Conservation (phyloP, 2,329 filamentous ascomycete genomes). For the Celoporthe dispersa region DNA sequence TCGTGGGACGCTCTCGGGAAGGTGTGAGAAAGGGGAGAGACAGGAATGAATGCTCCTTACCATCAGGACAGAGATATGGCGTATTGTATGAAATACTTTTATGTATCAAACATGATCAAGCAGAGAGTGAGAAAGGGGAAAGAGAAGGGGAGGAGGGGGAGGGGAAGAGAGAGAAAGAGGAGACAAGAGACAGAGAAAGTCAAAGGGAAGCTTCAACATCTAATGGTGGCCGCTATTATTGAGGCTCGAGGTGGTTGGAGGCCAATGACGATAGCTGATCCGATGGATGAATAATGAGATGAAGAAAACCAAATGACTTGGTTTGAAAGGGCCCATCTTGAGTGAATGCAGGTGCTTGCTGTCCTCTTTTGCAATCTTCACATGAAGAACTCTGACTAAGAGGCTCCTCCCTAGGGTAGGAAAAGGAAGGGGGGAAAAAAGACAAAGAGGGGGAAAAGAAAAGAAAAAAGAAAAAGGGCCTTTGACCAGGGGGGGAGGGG, state of each 20-base stretch:
- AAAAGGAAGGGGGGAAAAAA: not conserved
- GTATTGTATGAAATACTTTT: conserved; percentile 26
- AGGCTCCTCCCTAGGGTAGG: not conserved
- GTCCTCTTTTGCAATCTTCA: not conserved
- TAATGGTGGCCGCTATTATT: conserved; percentile 21
- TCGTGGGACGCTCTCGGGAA: not conserved
- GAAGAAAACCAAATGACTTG: conserved; percentile 17
- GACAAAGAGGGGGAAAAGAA: not conserved
- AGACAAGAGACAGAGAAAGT: conserved; percentile 8
- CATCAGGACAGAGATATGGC: conserved; percentile 22
- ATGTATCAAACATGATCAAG: conserved; percentile 18
- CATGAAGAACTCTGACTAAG: not conserved
- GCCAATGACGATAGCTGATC: conserved; percentile 24
- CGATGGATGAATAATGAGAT: conserved; percentile 27
- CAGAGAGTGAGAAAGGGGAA: no score
- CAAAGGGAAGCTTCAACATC: conserved; percentile 13
- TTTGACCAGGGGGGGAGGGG: not conserved
- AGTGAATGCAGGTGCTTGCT: not conserved
- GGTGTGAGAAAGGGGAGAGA: conserved; percentile 5
- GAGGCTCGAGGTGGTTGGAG: conserved; percentile 20
- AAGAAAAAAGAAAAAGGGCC: not conserved
- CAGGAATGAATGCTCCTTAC: conserved; percentile 12
- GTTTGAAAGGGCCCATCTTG: not conserved
- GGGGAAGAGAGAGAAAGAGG: not conserved
- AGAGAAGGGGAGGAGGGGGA: not conserved